phyloP scores from a whole-genome alignment of 2,329 filamentous ascomycete genomes.

The Cladosporium sp. region DNA sequence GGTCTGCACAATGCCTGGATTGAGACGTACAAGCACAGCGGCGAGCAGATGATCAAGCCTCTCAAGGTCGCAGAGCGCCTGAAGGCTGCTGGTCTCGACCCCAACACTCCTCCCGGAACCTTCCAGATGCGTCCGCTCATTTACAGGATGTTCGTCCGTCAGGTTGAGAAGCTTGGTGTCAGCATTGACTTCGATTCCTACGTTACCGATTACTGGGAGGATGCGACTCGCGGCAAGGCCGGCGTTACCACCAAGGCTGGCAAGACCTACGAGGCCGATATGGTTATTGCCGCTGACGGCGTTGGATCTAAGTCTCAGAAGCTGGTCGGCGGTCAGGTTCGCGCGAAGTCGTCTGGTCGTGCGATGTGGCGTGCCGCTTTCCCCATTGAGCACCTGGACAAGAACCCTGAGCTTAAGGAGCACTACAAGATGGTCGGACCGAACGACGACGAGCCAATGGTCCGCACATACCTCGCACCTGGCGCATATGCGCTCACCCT shows the following conservation, averaged over 20 bases:
- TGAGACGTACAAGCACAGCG: constrained; percentile 50
- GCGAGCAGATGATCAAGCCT: constrained; percentile 43
- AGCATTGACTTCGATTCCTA: constrained; percentile 37
- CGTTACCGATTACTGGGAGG: constrained; percentile 41
- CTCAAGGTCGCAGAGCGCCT: constrained; percentile 47
- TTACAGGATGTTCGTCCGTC: constrained; percentile 49
- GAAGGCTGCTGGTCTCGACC: constrained; percentile 38
- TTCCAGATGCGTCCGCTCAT: constrained; percentile 53
- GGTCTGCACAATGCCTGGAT: constrained; percentile 51
- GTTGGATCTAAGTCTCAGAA: constrained; percentile 42
- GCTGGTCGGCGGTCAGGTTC: constrained; percentile 39
- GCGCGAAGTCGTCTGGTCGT: constrained; percentile 28
- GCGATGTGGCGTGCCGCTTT: constrained; percentile 30
- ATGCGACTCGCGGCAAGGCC: constrained; percentile 26
- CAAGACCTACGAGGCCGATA: constrained; percentile 37
- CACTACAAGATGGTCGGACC: constrained; percentile 39
- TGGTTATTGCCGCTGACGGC: constrained; percentile 30
- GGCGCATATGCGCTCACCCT: constrained; percentile 41
- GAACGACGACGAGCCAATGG: constrained; percentile 36
- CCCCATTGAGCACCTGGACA: constrained; percentile 38
- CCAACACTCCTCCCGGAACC: constrained; percentile 46
- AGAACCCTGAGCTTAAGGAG: constrained; percentile 42
- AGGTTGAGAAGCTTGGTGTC: constrained; percentile 41
- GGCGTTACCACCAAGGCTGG: constrained; percentile 34
- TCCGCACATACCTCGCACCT: constrained; percentile 40